phyloP scores from a whole-genome alignment of 805 yeast genomes.

The Kurtzmaniella fragi region DNA sequence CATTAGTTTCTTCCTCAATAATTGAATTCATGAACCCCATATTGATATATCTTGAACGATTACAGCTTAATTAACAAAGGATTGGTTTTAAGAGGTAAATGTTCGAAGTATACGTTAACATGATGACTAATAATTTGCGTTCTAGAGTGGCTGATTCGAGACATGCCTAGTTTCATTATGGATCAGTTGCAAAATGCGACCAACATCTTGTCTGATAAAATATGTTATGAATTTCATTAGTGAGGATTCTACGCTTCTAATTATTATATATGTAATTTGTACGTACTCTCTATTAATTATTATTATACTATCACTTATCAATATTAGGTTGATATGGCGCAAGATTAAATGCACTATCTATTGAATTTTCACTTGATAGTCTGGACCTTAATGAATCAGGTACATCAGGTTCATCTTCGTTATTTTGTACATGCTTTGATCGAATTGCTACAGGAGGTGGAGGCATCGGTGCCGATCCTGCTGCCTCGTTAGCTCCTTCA shows the following conservation, averaged over 20 bases:
- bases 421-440: too few species aligned
- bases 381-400: too few species aligned
- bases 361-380: too few species aligned
- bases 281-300: too few species aligned
- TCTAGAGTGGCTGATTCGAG: constrained; percentile 35
- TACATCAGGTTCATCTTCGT: too few species aligned
- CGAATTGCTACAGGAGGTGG: too few species aligned
- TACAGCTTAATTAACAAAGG: constrained; percentile 87
- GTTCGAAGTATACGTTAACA: constrained; percentile 20
- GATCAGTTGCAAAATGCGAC: constrained; percentile 37
- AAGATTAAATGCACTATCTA: too few species aligned
- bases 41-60: too few species aligned
- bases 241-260: too few species aligned
- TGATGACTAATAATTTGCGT: constrained; percentile 48
- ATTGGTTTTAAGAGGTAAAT: constrained; percentile 97
- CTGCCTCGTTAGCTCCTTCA: constrained; percentile 13
- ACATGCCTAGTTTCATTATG: constrained; percentile 44
- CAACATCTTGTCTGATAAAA: constrained; percentile 20
- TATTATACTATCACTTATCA: neutral
- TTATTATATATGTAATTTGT: too few species aligned
- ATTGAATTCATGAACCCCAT: too few species aligned
- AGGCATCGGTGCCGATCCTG: constrained; percentile 6
- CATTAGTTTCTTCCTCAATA: too few species aligned
- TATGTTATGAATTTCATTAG: neutral
- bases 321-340: neutral